phyloP scores from a whole-genome alignment of 768 basidiomycete species.

The Phaffia tasmanica region DNA sequence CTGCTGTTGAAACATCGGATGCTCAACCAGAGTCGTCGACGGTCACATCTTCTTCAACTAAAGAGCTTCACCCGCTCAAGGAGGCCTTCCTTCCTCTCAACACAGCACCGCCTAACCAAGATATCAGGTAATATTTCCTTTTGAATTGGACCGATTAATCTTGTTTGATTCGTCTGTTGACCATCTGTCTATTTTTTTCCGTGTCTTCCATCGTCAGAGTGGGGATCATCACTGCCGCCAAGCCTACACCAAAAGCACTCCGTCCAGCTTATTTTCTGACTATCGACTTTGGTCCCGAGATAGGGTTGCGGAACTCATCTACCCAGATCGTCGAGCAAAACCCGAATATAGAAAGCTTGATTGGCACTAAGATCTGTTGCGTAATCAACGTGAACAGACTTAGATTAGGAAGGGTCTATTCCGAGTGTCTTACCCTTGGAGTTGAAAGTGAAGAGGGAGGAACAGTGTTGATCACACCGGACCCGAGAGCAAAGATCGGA shows the following conservation, averaged over 20 bases:
- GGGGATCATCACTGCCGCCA: slow-evolving; percentile 15
- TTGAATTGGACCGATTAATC: too few species aligned
- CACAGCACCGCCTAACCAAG: slow-evolving; percentile 13
- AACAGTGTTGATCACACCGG: slow-evolving; percentile 15
- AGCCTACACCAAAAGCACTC: slow-evolving; percentile 24
- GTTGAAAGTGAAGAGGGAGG: slow-evolving; percentile 20
- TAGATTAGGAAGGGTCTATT: slow-evolving; percentile 16
- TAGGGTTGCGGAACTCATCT: slow-evolving; percentile 16
- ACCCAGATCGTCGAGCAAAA: slow-evolving; percentile 20
- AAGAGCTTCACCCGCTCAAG: slow-evolving; percentile 18
- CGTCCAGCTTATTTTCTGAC: slow-evolving; percentile 17
- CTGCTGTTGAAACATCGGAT: too few species aligned
- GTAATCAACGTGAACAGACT: slow-evolving; percentile 17
- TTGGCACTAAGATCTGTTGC: slow-evolving; percentile 18
- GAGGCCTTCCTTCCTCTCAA: slow-evolving; percentile 19
- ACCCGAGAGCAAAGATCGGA: slow-evolving; percentile 22
- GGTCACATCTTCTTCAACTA: background rate
- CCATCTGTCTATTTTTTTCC: background rate
- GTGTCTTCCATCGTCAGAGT: slow-evolving; percentile 16
- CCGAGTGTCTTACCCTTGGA: slow-evolving; percentile 17
- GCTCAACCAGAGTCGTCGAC: too few species aligned
- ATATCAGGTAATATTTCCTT: background rate
- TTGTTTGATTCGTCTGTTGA: background rate
- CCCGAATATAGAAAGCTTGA: slow-evolving; percentile 12
- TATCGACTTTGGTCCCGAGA: slow-evolving; percentile 21